Conservation (phyloP, 139 green algal species). For the Tetraselmis chui region DNA sequence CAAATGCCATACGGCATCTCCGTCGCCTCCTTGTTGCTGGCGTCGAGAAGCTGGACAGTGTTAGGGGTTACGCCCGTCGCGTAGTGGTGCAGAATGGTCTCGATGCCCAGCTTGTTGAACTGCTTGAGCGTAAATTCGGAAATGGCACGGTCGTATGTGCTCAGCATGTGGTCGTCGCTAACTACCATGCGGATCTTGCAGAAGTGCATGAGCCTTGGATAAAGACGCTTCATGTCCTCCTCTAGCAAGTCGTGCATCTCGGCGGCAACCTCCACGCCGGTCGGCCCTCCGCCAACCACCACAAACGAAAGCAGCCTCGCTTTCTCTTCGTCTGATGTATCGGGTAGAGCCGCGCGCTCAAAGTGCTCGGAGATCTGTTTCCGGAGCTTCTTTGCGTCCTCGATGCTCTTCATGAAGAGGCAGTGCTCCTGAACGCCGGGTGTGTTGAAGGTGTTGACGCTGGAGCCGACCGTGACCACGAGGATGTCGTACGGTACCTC, state of each 20-base stretch:
- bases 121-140: constrained; percentile 63
- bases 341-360: constrained; percentile 76
- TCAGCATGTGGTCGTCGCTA: constrained; percentile 73
- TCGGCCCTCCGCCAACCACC: constrained; percentile 82
- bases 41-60: constrained; percentile 11
- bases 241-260: constrained; percentile 85
- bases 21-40: constrained; percentile 15
- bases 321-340: constrained; percentile 52
- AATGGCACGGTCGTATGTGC: constrained; percentile 83
- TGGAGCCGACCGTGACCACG: constrained; percentile 55
- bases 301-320: constrained; percentile 81
- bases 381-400: constrained; percentile 67
- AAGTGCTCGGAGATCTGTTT: constrained; percentile 77
- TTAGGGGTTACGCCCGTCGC: background rate
- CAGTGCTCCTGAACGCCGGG: constrained; percentile 77
- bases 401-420: constrained; percentile 82
- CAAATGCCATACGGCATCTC: constrained; percentile 78
- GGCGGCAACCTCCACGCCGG: constrained; percentile 84
- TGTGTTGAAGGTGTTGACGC: constrained; percentile 92
- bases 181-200: constrained; percentile 57
- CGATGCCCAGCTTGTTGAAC: constrained; percentile 36
- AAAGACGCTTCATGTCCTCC: constrained; percentile 50
- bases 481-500: constrained; percentile 80
- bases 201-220: constrained; percentile 49
- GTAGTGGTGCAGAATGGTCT: constrained; percentile 13